Conservation (phyloP, 768 basidiomycete genomes). For the Antrodiella citrinella region DNA sequence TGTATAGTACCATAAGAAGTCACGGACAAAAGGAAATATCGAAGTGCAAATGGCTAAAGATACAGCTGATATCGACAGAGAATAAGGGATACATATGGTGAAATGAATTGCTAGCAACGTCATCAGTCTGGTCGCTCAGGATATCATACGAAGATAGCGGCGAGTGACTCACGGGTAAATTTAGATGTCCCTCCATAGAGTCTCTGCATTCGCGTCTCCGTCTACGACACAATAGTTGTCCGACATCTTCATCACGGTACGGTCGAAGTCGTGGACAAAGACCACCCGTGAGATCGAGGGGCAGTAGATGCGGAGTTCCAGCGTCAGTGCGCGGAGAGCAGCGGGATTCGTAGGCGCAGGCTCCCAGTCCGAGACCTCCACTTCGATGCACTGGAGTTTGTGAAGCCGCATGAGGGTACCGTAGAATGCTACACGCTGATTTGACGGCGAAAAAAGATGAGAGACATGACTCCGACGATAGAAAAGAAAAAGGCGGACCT, state of each 20-base stretch:
- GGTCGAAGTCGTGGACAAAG: slow-evolving; percentile 57
- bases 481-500: slow-evolving; percentile 30
- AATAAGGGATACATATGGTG: neutral
- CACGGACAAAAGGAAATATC: too few species aligned
- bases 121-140: too few species aligned
- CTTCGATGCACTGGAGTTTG: slow-evolving; percentile 45
- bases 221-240: slow-evolving; percentile 15
- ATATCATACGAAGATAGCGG: too few species aligned
- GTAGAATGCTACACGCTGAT: slow-evolving; percentile 55
- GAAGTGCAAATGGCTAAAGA: neutral
- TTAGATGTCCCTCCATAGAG: slow-evolving; percentile 19
- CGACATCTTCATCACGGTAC: slow-evolving; percentile 14
- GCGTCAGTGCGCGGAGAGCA: slow-evolving; percentile 50
- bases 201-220: slow-evolving; percentile 13
- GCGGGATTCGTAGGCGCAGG: slow-evolving; percentile 44
- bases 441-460: neutral
- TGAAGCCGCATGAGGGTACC: slow-evolving; percentile 47
- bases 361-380: slow-evolving; percentile 60
- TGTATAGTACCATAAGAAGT: too few species aligned
- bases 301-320: slow-evolving; percentile 55
- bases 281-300: slow-evolving; percentile 42
- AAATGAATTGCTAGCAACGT: too few species aligned
- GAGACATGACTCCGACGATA: slow-evolving; percentile 2
- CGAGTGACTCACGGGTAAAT: too few species aligned
- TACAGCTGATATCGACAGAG: neutral